phyloP scores from a whole-genome alignment of 768 basidiomycete species.

The Rhodotorula babjevae region DNA sequence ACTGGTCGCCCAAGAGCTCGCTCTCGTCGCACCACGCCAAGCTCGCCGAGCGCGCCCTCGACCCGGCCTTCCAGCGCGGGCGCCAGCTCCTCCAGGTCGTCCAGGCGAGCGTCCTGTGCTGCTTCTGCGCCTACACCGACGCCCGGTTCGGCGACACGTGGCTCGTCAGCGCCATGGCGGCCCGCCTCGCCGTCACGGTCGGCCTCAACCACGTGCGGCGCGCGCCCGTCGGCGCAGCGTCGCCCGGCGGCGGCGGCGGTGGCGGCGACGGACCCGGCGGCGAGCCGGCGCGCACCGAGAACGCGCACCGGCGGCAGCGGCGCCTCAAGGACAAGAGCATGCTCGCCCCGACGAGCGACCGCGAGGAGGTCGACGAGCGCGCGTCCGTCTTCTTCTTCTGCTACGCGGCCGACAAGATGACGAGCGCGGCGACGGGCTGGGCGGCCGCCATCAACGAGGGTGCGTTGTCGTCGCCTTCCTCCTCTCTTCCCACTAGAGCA shows the following conservation, averaged over 20 bases:
- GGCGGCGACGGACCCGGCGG: not conserved
- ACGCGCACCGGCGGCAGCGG: not conserved
- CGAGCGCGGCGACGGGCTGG: constrained; percentile 34
- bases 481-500: no score
- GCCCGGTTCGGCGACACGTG: constrained; percentile 38
- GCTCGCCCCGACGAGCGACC: constrained; percentile 20
- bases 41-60: constrained; percentile 23
- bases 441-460: constrained; percentile 11
- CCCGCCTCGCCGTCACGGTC: constrained; percentile 16
- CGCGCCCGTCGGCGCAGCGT: not conserved
- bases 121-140: constrained; percentile 18
- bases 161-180: constrained; percentile 27
- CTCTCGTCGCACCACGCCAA: constrained; percentile 28
- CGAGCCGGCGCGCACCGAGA: not conserved
- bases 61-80: constrained; percentile 26
- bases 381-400: constrained; percentile 28
- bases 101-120: not conserved
- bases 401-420: constrained; percentile 32
- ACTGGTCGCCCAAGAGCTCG: constrained; percentile 21
- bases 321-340: constrained; percentile 10
- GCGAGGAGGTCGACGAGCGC: constrained; percentile 24
- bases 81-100: constrained; percentile 12
- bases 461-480: not conserved
- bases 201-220: constrained; percentile 2
- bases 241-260: constrained; percentile 5